Evolutionary conservation across 805 yeast genomes (phyloP), one percentile per base, ranked within the genome.

Genomic region (Candida methanosorbosa): DNA sequence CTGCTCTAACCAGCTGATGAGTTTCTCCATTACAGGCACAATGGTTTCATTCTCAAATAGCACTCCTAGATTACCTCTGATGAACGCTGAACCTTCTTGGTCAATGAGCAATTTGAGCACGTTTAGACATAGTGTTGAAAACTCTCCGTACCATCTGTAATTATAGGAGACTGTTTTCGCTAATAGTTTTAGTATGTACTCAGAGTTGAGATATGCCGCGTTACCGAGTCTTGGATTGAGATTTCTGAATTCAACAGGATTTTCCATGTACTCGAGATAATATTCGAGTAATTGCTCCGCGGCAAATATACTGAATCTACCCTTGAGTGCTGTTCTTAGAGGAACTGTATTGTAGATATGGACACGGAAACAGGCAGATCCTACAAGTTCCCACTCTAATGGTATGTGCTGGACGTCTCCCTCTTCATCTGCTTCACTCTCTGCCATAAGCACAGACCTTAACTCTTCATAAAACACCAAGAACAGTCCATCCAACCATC

Each of bases 341-440:
- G 82, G 76, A 14, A 78, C 63, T 30, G 68, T 67, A 31, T 61
- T 63, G 48, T 53, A 72, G 40, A 69, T 64, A 44, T 66, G 68
- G 2, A 71, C 64, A 42, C 73, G 61, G 32, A 60, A 54, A 22
- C 70, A 60, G 16, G 79, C 66, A 7, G 73, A 57, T 0, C 88
- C 90, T 30, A 81, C 62, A 41, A 81, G 56, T 46, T 78, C 82
- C 90, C 90, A 82, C 49, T 82, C 86, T 18, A 81, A 51, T 0
- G 83, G 81, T 47, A 78, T 72, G 44, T 76, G 78, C 36, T 62
- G 65, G 12, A 63, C 52, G 16, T 42, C 47, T 13, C 23, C 31
- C 8, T 21, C 28, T 12, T 23, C 23, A 3, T 31, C 33, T 11
- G 6, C 17, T 30, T 58, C 63, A 35, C 51, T 54, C 26, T 54